Evolutionary conservation across 2,329 filamentous ascomycete species (phyloP).

Genomic region (Monilinia laxa): DNA sequence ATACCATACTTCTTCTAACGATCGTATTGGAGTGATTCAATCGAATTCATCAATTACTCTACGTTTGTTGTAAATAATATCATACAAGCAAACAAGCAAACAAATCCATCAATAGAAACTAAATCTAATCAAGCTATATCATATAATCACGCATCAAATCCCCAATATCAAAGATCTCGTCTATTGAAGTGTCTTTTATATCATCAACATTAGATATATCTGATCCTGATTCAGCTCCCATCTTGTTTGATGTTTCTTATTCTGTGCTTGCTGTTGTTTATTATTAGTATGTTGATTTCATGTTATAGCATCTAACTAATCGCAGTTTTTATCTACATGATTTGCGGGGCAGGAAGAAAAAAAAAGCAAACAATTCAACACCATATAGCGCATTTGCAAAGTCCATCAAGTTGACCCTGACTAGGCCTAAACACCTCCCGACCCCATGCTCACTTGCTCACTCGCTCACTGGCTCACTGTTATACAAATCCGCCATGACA

Average conservation of each 20-base stretch:
- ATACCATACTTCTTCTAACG: neutral
- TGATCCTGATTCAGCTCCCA: slow-evolving; percentile 1
- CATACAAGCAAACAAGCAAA: neutral
- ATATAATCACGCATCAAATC: neutral
- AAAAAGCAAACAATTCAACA: slow-evolving; percentile 3
- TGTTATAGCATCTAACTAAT: neutral
- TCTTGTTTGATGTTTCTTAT: neutral
- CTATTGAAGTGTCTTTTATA: neutral
- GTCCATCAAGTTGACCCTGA: neutral
- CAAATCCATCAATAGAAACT: neutral
- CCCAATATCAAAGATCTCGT: neutral
- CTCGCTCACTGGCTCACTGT: slow-evolving; percentile 1
- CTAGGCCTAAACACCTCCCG: slow-evolving; percentile 6
- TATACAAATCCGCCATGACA: slow-evolving; percentile 19
- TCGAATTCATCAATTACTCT: neutral
- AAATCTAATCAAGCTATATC: neutral
- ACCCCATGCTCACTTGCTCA: slow-evolving; percentile 3
- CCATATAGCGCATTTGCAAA: neutral
- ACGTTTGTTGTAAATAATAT: neutral
- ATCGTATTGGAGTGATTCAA: neutral
- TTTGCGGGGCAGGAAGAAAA: slow-evolving; percentile 2
- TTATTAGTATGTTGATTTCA: neutral
- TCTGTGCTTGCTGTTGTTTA: neutral
- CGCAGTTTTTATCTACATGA: neutral
- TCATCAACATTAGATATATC: neutral